Evolutionary conservation across 768 basidiomycete species (phyloP).

Genomic region (Leucogyrophana mollusca): DNA sequence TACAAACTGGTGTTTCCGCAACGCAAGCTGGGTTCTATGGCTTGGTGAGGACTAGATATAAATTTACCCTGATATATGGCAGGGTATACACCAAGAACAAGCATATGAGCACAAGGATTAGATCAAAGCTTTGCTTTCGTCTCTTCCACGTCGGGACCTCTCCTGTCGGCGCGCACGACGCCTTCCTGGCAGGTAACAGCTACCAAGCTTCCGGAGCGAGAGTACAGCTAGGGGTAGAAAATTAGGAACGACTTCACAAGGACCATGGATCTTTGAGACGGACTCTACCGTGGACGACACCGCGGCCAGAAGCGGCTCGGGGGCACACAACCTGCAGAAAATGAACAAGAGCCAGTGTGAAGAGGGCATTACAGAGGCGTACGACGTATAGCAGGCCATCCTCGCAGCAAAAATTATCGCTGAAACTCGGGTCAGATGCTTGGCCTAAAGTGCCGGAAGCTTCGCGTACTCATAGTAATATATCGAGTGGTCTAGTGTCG

Average conservation of each 20-base stretch:
- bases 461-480: constrained; percentile 74
- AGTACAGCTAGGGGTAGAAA: constrained; percentile 53
- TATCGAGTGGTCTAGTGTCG: constrained; percentile 76
- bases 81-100: background rate
- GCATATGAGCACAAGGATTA: background rate
- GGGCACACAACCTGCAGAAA: constrained; percentile 58
- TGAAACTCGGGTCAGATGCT: constrained; percentile 23
- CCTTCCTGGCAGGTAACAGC: constrained; percentile 85
- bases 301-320: constrained; percentile 62
- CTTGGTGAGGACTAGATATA: too few relatives aligned
- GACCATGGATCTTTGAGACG: constrained; percentile 18
- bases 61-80: too few relatives aligned
- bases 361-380: constrained; percentile 19
- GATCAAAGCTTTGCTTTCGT: constrained; percentile 34
- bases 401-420: constrained; percentile 72
- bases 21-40: too few relatives aligned
- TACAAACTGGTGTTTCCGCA: too few relatives aligned
- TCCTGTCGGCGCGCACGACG: constrained; percentile 60
- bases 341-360: background rate
- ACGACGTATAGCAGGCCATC: constrained; percentile 83
- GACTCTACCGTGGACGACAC: constrained; percentile 70
- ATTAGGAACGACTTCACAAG: background rate
- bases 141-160: constrained; percentile 35
- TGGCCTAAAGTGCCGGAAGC: background rate
- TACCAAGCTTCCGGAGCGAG: constrained; percentile 60